Evolutionary conservation across 306 rosid genomes (phyloP).

Genomic region (Fagus sylvatica): DNA sequence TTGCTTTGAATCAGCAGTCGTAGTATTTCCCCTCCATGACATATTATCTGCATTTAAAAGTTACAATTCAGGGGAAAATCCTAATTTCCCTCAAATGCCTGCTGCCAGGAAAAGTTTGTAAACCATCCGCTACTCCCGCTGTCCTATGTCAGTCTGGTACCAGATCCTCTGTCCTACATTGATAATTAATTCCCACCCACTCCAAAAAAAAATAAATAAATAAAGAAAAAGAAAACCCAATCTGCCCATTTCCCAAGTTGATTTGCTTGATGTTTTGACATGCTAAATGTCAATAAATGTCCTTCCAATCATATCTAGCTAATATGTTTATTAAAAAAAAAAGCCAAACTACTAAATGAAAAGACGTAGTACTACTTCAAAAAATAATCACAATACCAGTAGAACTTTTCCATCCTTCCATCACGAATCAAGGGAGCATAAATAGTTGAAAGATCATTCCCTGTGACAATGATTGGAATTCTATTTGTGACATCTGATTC

Average conservation of each 20-base stretch:
- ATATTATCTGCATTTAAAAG: too few relatives aligned
- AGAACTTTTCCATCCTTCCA: conserved; percentile 98
- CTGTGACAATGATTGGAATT: conserved; percentile 90
- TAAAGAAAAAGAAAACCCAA: too few relatives aligned
- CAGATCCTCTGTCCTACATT: too few relatives aligned
- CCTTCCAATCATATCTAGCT: background rate
- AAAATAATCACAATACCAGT: conserved; percentile 59
- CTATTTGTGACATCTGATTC: conserved; percentile 74
- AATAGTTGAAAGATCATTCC: conserved; percentile 89
- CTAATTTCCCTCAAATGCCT: background rate
- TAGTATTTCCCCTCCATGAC: too few relatives aligned
- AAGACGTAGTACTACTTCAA: conserved; percentile 10
- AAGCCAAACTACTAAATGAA: conserved; percentile 6
- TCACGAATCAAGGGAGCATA: conserved; percentile 97
- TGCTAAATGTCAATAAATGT: background rate
- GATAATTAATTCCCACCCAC: too few relatives aligned
- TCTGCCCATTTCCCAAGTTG: background rate
- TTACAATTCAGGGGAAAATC: too few relatives aligned
- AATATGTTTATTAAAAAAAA: background rate
- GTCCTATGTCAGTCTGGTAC: too few relatives aligned
- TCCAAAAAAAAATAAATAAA: too few relatives aligned
- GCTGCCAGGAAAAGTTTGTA: background rate
- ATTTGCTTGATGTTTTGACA: background rate
- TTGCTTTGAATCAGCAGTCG: too few relatives aligned
- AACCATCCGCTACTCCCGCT: too few relatives aligned